Evolutionary conservation across 2,329 filamentous ascomycete genomes (phyloP), one percentile per base, ranked within the genome.

Genomic region (Myriosclerotinia duriaeana): DNA sequence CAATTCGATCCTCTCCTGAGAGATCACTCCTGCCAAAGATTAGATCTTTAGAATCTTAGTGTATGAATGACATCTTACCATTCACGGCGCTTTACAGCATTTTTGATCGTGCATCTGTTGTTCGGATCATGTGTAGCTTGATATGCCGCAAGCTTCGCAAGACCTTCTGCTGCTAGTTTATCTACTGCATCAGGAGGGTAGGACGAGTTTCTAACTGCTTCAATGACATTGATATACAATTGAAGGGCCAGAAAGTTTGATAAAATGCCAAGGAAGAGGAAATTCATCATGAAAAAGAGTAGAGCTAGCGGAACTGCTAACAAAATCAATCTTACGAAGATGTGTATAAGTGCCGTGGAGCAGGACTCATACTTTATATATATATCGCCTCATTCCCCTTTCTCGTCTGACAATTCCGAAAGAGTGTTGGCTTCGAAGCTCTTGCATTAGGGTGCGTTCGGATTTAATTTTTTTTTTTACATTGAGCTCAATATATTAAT

Each of bases 61-160:
- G 36, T 20, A 48, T 53, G 3, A 9, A 5, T 53, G 15, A 8
- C 4, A 30, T 14, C 48, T 50, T 66, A 79, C 80, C 81, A 82
- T 74, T 83, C 80, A 62, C 74, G 73, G 48, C 80, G 76, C 12
- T 80, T 72, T 3, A 74, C 71, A 0, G 78, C 77, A 61, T 78
- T 81, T 6, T 75, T 65, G 2, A 78, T 63, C 0, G 75, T 78
- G 70, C 78, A 80, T 34, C 70, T 73, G 42, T 58, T 65, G 3
- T 69, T 48, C 26, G 65, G 40, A 36, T 66, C 8, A 22, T 64
- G 11, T 42, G 53, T 44, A 0, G 64, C 61, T 34, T 74, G 66
- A 55, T 78, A 73, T 22, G 72, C 53, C 5, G 72, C 75, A n/a
- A 79, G 68, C 34, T 77, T 78, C 15, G 71, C 63, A 6, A 77